These are phyloP conservation scores for Tympanopsis confertula DNA, from an alignment of 2,329 filamentous ascomycete genomes.

Conservation along the genomic window DNA sequence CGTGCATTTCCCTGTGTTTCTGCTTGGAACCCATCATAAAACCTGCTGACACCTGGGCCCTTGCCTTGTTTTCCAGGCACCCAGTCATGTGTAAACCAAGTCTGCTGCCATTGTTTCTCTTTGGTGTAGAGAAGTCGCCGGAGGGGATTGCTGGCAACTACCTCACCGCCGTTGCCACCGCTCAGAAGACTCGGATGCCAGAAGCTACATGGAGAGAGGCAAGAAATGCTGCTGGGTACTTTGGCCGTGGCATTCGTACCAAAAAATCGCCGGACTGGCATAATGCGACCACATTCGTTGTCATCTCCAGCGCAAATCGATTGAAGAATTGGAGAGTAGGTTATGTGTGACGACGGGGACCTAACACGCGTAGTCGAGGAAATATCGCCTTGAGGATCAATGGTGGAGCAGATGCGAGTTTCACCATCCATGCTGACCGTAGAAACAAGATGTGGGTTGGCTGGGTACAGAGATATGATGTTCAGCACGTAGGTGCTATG, in stretches of 20 bases:
- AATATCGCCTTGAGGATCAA: constrained; percentile 29
- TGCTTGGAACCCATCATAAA: not conserved
- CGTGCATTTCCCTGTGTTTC: not conserved
- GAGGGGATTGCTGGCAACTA: constrained; percentile 37
- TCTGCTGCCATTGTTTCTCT: constrained; percentile 36
- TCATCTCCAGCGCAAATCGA: constrained; percentile 42
- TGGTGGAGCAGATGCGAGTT: constrained; percentile 38
- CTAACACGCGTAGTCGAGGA: constrained; percentile 33
- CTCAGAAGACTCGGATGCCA: constrained; percentile 40
- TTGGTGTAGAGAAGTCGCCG: constrained; percentile 35
- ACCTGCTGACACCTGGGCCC: not conserved
- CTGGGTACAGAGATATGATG: constrained; percentile 38
- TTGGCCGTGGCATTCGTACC: constrained; percentile 31
- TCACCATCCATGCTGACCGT: constrained; percentile 42
- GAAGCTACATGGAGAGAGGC: constrained; percentile 18
- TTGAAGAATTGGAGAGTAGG: constrained; percentile 43
- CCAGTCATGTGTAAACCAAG: constrained; percentile 49
- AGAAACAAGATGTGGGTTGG: constrained; percentile 35
- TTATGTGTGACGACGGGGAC: constrained; percentile 30
- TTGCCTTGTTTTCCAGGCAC: constrained; percentile 11
- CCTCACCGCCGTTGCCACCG: constrained; percentile 37
- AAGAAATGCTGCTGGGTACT: constrained; percentile 21
- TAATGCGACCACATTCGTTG: constrained; percentile 32
- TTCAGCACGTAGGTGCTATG: constrained; percentile 24
- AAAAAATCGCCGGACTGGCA: constrained; percentile 38